These are phyloP conservation scores for Phytophthora citrophthora DNA, from an alignment of 352 stramenopile species.

Conservation along the genomic window DNA sequence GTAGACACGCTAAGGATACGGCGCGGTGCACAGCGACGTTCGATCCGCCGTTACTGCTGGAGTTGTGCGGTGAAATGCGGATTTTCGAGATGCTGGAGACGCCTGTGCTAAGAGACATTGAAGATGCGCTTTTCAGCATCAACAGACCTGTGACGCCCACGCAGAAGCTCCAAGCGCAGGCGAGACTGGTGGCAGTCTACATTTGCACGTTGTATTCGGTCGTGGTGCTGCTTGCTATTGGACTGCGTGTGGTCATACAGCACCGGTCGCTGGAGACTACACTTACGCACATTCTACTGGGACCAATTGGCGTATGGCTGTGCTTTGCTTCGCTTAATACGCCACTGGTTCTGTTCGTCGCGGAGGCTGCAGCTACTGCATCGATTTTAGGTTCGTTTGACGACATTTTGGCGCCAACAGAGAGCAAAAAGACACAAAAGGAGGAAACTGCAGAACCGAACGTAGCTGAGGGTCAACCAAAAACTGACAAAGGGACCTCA, in stretches of 20 bases:
- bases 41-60: conserved; percentile 70
- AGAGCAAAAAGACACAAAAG: conserved; percentile 8
- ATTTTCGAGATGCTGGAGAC: conserved; percentile 90
- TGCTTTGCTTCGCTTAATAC: conserved; percentile 89
- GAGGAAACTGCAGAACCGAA: conserved; percentile 8
- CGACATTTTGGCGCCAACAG: conserved; percentile 51
- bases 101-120: conserved; percentile 77
- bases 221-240: conserved; percentile 72
- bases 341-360: conserved; percentile 79
- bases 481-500: neutral
- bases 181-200: conserved; percentile 57
- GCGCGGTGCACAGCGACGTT: conserved; percentile 79
- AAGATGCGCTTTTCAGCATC: conserved; percentile 82
- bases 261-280: conserved; percentile 73
- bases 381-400: conserved; percentile 85
- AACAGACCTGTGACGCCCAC: conserved; percentile 73
- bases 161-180: conserved; percentile 75
- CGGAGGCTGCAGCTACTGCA: conserved; percentile 70
- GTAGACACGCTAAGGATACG: conserved; percentile 51
- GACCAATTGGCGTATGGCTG: conserved; percentile 81
- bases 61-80: conserved; percentile 86
- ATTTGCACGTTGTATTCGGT: conserved; percentile 77
- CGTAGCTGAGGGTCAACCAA: neutral
- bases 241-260: conserved; percentile 66
- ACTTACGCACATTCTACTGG: conserved; percentile 72